Conservation (phyloP, 2,329 filamentous ascomycete species). For the Aspergillus ochraceoroseus region DNA sequence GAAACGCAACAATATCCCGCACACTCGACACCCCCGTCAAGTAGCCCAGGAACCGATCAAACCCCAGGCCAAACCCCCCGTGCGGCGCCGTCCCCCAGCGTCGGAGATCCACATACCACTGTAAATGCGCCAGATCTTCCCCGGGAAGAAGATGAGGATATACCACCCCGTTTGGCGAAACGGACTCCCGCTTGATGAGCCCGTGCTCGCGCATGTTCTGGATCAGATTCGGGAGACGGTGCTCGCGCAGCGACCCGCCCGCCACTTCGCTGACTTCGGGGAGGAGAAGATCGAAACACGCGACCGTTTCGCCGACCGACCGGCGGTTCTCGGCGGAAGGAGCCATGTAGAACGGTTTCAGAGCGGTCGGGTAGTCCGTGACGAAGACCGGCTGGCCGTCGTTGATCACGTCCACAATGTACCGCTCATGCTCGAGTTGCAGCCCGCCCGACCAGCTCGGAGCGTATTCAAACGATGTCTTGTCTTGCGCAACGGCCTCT, state of each 20-base stretch:
- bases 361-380: constrained; percentile 79
- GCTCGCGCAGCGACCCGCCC: constrained; percentile 84
- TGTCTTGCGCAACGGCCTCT: constrained; percentile 49
- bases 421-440: constrained; percentile 89
- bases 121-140: constrained; percentile 51
- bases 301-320: constrained; percentile 55
- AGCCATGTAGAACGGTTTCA: constrained; percentile 91
- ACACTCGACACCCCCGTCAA: constrained; percentile 75
- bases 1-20: constrained; percentile 80
- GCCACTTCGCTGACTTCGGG: constrained; percentile 82
- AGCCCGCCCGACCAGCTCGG: constrained; percentile 70
- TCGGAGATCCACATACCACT: constrained; percentile 85
- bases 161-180: constrained; percentile 17
- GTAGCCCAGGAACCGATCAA: constrained; percentile 81
- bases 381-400: constrained; percentile 72
- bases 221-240: constrained; percentile 63
- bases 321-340: constrained; percentile 41
- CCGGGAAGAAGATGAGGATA: constrained; percentile 38
- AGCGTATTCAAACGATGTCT: constrained; percentile 58
- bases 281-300: constrained; percentile 85
- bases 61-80: constrained; percentile 84
- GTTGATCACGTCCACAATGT: constrained; percentile 65
- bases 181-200: constrained; percentile 43
- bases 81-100: constrained; percentile 89
- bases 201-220: constrained; percentile 67